These are phyloP conservation scores for Trifolium fragiferum DNA, from an alignment of 306 rosid genomes.

Conservation along the genomic window DNA sequence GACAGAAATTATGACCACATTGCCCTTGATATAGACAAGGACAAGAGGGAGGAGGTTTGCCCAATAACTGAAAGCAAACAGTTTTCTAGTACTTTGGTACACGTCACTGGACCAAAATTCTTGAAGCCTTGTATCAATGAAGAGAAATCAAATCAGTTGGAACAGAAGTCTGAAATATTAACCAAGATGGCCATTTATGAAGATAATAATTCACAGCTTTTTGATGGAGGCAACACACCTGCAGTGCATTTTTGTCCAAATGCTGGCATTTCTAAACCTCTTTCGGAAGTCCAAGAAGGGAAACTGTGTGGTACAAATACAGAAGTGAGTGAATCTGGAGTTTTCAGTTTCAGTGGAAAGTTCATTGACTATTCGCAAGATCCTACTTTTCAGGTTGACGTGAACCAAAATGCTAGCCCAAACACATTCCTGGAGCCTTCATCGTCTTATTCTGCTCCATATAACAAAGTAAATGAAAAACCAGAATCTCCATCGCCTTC, in stretches of 20 bases:
- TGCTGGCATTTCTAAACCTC: constrained; percentile 50
- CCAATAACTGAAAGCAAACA: constrained; percentile 55
- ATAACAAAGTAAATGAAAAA: constrained; percentile 55
- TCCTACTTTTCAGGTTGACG: constrained; percentile 51
- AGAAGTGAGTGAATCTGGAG: constrained; percentile 53
- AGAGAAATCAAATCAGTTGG: constrained; percentile 47
- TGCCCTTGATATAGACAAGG: constrained; percentile 44
- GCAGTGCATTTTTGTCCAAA: constrained; percentile 47
- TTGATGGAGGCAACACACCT: constrained; percentile 49
- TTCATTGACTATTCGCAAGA: constrained; percentile 51
- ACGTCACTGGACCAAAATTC: constrained; percentile 44
- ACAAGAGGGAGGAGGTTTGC: constrained; percentile 49
- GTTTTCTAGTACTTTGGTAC: constrained; percentile 51
- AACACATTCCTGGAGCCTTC: constrained; percentile 55
- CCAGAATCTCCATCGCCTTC: constrained; percentile 51
- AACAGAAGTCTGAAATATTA: constrained; percentile 50
- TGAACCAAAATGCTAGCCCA: constrained; percentile 50
- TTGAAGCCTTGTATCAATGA: constrained; percentile 53
- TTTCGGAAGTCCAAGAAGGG: constrained; percentile 53
- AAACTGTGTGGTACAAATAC: constrained; percentile 45
- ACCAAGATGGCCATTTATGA: constrained; percentile 47
- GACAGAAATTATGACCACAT: constrained; percentile 37
- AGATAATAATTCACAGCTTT: constrained; percentile 46
- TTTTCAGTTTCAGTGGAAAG: constrained; percentile 55
- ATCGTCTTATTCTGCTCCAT: constrained; percentile 51